Evolutionary conservation across 1,139 yeast species (phyloP), one percentile per base, ranked within the genome.

Genomic region (Wickerhamomyces sp.): DNA sequence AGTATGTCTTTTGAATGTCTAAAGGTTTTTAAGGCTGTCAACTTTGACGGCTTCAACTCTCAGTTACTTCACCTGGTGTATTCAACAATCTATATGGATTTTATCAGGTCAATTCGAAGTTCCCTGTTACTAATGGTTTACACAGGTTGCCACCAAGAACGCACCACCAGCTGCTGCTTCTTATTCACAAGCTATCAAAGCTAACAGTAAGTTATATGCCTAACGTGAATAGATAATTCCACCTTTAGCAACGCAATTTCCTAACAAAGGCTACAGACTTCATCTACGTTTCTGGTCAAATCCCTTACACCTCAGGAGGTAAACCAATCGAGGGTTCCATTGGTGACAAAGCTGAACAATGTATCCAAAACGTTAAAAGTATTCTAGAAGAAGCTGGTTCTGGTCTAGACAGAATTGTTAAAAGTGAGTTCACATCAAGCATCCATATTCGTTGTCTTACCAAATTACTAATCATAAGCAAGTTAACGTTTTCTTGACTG

Each of bases 81-180:
- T n/a, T n/a, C n/a, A n/a, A n/a, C n/a, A n/a, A n/a, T n/a, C n/a
- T n/a, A n/a, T n/a, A n/a, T n/a, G n/a, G n/a, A n/a, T n/a, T n/a
- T n/a, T n/a, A n/a, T n/a, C n/a, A n/a, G n/a, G n/a, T n/a, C n/a
- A n/a, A n/a, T n/a, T n/a, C n/a, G n/a, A n/a, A n/a, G n/a, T n/a
- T n/a, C n/a, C n/a, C n/a, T n/a, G n/a, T 10, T 16, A 11, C 23
- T 15, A 14, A 26, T 17, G 25, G 2, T 17, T n/a, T 12, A 6
- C 6, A 6, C 38, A 74, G 79, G 75, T 78, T 38, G 68, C 70
- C 54, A 81, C 95, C 38, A 70, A 77, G 43, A 71, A 70, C 49
- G 96, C 96, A 24, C 96, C 97, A 52, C 87, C 94, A 42, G 95
- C 96, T 45, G 96, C 95, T 33, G 96, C 96, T 37, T 78, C 95